Evolutionary conservation across 305 asterid species (phyloP).

Genomic region (Plantago coronopus): DNA sequence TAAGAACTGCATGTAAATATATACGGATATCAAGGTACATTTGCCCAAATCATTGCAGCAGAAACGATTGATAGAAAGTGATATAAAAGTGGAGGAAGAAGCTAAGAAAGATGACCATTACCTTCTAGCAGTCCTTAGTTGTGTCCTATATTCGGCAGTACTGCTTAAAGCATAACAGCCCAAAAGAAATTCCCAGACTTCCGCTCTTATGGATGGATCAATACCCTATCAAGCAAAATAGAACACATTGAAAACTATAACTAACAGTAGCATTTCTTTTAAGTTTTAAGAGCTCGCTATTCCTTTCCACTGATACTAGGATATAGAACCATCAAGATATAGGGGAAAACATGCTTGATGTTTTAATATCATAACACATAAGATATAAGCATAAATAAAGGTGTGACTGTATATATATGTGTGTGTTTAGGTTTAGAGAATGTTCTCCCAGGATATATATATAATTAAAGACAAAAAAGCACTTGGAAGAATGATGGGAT

Average conservation of each 20-base stretch:
- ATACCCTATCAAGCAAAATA: slow-evolving; percentile 63
- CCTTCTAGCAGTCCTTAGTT: slow-evolving; percentile 89
- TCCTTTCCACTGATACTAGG: too few species aligned
- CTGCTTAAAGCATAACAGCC: slow-evolving; percentile 92
- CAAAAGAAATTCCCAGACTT: slow-evolving; percentile 98
- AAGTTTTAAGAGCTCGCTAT: too few species aligned
- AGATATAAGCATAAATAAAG: too few species aligned
- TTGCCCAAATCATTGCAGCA: slow-evolving; percentile 16
- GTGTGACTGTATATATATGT: too few species aligned
- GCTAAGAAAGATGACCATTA: slow-evolving; percentile 28
- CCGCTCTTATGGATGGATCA: slow-evolving; percentile 92
- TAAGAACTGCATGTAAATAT: background rate
- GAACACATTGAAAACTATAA: slow-evolving; percentile 19
- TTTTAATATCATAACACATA: too few species aligned
- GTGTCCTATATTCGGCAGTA: slow-evolving; percentile 72
- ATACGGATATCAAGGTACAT: slow-evolving; percentile 10
- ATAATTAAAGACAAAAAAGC: too few species aligned
- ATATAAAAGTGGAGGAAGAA: slow-evolving; percentile 22
- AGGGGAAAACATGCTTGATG: too few species aligned
- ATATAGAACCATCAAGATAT: too few species aligned
- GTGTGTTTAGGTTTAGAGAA: too few species aligned
- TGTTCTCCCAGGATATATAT: too few species aligned
- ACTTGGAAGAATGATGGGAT: too few species aligned
- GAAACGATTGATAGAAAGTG: slow-evolving; percentile 19
- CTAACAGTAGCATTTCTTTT: too few species aligned